Percentiles rank a stretch among this genome's conserved stretches.
These are phyloP conservation scores for Diaporthe citrichinensis DNA, from an alignment of 2,329 filamentous ascomycete species.

Conservation along the genomic window DNA sequence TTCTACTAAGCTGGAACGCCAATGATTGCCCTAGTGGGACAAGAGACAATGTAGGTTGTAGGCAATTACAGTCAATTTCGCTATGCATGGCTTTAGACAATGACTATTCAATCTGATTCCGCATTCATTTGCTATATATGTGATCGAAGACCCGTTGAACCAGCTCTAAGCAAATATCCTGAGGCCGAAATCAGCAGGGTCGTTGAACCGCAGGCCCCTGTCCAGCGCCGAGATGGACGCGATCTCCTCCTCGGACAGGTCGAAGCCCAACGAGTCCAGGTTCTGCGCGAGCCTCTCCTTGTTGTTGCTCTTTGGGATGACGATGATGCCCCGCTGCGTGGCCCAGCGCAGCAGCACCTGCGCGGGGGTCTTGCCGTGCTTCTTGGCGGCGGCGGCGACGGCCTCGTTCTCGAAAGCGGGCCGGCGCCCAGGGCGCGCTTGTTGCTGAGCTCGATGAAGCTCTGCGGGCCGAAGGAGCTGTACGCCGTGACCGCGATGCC, in stretches of 20 bases:
- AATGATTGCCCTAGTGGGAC: no score
- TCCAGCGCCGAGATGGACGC: constrained; percentile 76
- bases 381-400: constrained; percentile 76
- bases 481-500: constrained; percentile 85
- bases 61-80: no score
- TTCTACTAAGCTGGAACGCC: no score
- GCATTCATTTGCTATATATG: background rate
- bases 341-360: constrained; percentile 91
- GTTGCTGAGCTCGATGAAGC: constrained; percentile 84
- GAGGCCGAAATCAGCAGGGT: constrained; percentile 63
- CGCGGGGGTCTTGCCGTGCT: constrained; percentile 79
- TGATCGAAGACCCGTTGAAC: background rate
- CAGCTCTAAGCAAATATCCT: constrained; percentile 24
- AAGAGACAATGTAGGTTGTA: no score
- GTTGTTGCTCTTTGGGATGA: constrained; percentile 83
- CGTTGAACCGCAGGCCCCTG: constrained; percentile 80
- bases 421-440: constrained; percentile 74
- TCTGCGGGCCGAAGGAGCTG: constrained; percentile 85
- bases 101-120: background rate
- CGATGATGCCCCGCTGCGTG: constrained; percentile 85
- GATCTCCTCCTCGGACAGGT: constrained; percentile 76
- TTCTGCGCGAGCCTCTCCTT: constrained; percentile 71
- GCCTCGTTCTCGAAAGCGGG: constrained; percentile 79
- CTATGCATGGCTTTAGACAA: no score
- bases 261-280: constrained; percentile 75